Base-by-base conservation (phyloP, 208 protist genomes). In the Chromosphaera perkinsii region DNA sequence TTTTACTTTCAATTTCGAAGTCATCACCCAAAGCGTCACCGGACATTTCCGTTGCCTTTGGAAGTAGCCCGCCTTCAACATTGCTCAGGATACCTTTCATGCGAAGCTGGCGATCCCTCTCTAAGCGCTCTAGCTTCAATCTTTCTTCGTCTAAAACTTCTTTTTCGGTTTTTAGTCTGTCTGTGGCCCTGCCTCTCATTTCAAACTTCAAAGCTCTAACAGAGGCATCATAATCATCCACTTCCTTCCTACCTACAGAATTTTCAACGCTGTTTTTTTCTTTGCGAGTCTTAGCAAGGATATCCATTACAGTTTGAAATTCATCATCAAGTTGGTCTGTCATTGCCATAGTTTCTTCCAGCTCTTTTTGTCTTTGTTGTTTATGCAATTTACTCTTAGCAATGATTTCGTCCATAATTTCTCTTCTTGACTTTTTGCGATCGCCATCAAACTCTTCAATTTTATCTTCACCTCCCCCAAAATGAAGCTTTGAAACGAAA, bases 381-480 rank as follows among this genome's bases (percentile, higher is more conserved):
- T 63, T 63, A 35, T 63, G 32, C 20, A 35, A 12, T 26, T 63
- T 63, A 12, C 20, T 26, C 14, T 35, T n/a, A 32, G 24, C 49
- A 7, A 63, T 39, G 7, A 63, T 39, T 27, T 63, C 57, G 9
- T 22, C 32, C 57, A 63, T 63, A 47, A 63, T 63, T 26, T 63
- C 57, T 9, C 27, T 47, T 60, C 54, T 12, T 27, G 27, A 56
- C 48, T 54, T n/a, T 54, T 5, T n/a, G 14, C 10, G 48, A 54
- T n/a, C n/a, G n/a, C n/a, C n/a, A n/a, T n/a, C n/a, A n/a, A n/a
- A n/a, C n/a, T n/a, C n/a, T n/a, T 12, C 10, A 31, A 24, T 9
- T 12, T 24, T 24, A 14, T 24, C 27, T 24, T 54, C 49, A 27
- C 20, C 20, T 14, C 49, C 49, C 20, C 49, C 49, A 24, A 54